These are phyloP conservation scores for Chlamydomonas schloesseri DNA, from an alignment of 139 green algal species.

Conservation along the genomic window DNA sequence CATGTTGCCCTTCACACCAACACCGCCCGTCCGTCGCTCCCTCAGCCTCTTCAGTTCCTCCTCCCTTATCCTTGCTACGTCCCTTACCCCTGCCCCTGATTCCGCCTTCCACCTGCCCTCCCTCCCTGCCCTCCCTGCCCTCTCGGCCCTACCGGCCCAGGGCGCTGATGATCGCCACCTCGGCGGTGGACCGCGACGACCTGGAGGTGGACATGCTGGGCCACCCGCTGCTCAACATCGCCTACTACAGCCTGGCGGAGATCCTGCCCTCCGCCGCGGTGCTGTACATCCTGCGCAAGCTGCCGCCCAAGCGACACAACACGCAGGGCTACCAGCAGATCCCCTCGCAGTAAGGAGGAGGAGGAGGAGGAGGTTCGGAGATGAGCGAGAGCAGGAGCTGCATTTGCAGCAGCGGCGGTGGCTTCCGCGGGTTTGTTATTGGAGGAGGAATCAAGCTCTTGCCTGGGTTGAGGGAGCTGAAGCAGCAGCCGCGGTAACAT, in stretches of 20 bases:
- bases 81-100: too few relatives aligned
- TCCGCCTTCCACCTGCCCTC: too few relatives aligned
- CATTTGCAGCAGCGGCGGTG: background rate
- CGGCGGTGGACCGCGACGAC: slow-evolving; percentile 66
- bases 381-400: background rate
- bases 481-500: too few relatives aligned
- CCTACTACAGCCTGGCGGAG: slow-evolving; percentile 88
- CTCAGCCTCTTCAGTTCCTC: too few relatives aligned
- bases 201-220: slow-evolving; percentile 71
- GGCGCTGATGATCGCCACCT: slow-evolving; percentile 77
- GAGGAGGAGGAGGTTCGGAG: background rate
- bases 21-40: too few relatives aligned
- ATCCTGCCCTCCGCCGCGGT: slow-evolving; percentile 73
- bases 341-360: slow-evolving; percentile 2
- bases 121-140: too few relatives aligned
- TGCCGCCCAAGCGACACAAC: slow-evolving; percentile 58
- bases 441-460: too few relatives aligned
- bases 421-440: too few relatives aligned
- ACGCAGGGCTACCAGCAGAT: slow-evolving; percentile 72
- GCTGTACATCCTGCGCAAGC: slow-evolving; percentile 64
- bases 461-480: too few relatives aligned
- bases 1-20: too few relatives aligned
- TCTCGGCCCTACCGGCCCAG: too few relatives aligned
- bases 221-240: slow-evolving; percentile 84
- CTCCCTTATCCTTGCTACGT: too few relatives aligned